Evolutionary conservation across 1,284 basidiomycete species (phyloP), one percentile per base, ranked within the genome.

Genomic region (Ganoderma lucidum): DNA sequence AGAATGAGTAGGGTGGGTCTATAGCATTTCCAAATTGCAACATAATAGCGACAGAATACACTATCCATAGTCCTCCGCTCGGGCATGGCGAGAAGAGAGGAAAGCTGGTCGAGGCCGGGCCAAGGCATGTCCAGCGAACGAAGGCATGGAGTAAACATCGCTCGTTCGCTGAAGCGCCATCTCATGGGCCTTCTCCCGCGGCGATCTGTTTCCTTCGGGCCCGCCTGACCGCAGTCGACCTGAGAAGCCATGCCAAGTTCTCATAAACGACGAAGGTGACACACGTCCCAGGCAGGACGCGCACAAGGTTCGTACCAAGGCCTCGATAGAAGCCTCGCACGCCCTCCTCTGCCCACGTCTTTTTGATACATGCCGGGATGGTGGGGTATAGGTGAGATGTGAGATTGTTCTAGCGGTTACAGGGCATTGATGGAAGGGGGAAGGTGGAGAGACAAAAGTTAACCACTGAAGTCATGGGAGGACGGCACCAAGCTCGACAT

Each of bases 241-340:
- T 85, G 69, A 96, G 83, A 37, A 93, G 78, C 95, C 94, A 96
- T 0, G 94, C 94, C 64, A 97, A 79, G 76, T 99, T 98, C 81
- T 99, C 98, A 79, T 99, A 99, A 23, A 98, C 96, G 48, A 99
- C 97, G 78, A 99, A 98, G 1, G 97, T 99, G 62, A 98, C 95
- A 79, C 97, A 99, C 0, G 97, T 99, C 28, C 97, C 97, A 0
- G 97, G 97, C 10, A 99, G 85, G 63, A 99, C 96, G 42, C 97
- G 89, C 15, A 99, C 90, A n/a, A 97, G 87, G 79, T 99, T 99
- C n/a, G 96, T 96, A 6, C 91, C 96, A 19, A 99, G 85, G 0
- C 97, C 97, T 71, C 97, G 95, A 83, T 99, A 99, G 80, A 99
- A 99, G 0, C 95, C 97, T 64, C 86, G 82, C 9, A 92, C 41